These are phyloP conservation scores for Phallus indusiatus DNA, from an alignment of 768 basidiomycete species.

Conservation along the genomic window DNA sequence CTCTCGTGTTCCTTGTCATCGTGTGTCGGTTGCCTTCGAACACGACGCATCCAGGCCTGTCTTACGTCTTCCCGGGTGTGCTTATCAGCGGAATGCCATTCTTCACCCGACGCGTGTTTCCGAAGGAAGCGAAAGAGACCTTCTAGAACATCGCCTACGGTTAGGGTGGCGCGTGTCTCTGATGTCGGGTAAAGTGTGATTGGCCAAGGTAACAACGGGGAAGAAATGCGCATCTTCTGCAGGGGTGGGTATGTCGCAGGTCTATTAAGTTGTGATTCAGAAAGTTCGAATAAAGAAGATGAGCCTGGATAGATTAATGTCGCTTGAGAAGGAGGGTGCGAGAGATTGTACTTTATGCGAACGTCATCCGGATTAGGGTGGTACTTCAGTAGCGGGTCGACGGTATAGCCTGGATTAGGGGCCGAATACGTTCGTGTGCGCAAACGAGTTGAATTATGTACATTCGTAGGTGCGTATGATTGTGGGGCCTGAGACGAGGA, in stretches of 20 bases:
- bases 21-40: constrained; percentile 1
- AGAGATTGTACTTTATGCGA: constrained; percentile 3
- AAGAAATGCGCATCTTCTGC: constrained; percentile 1
- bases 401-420: neutral
- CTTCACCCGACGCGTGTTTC: neutral
- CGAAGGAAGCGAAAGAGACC: constrained; percentile 5
- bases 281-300: neutral
- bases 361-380: neutral
- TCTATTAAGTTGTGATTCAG: neutral
- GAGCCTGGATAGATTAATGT: neutral
- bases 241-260: constrained; percentile 4
- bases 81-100: constrained; percentile 5
- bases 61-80: neutral
- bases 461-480: too few relatives aligned
- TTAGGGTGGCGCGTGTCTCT: neutral
- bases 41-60: constrained; percentile 7
- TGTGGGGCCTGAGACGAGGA: neutral
- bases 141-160: constrained; percentile 12
- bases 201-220: constrained; percentile 8
- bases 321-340: constrained; percentile 6
- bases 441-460: neutral
- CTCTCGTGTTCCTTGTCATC: constrained; percentile 4
- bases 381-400: constrained; percentile 2
- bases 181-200: constrained; percentile 1
- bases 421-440: neutral